Evolutionary conservation across 163 green algal genomes (phyloP), one percentile per base, ranked within the genome.

Genomic region (Trebouxiophyceae sp.): DNA sequence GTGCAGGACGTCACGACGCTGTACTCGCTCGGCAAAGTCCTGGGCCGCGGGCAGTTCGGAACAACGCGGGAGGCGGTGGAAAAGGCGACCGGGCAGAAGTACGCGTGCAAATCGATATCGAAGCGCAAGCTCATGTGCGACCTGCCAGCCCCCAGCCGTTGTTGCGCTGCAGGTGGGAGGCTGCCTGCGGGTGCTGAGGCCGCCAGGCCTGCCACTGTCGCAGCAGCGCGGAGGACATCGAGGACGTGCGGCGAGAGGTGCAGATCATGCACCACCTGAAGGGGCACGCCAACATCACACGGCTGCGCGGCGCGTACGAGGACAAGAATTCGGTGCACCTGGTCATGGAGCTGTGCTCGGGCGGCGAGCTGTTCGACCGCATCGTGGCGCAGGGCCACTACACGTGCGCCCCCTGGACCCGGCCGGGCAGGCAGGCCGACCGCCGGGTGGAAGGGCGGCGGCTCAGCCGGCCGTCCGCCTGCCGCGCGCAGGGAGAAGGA

Each of bases 231-330:
- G 86, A 96, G 69, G 88, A 95, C 60, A 78, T 91, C 27, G 86
- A 87, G 33, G 85, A 95, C 66, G 82, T 93, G 64, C 72, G 79
- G 64, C 77, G 86, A 1, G 88, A 95, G 69, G 80, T 94, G 50
- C 73, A 93, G 65, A 95, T 96, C 69, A 92, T 97, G 85, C 81
- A 97, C 73, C 93, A 98, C 75, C 73, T 99, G 54, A 82, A 85
- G 27, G 93, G 91, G 8, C 84, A 96, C 74, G 65, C 76, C 26
- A 94, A 97, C 80, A 88, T 98, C 32, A 91, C 96, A 1, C 76
- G 72, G 54, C 77, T 97, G 4, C 78, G 85, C 24, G 87, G 79
- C 16, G 84, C 88, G 22, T 97, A 93, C 68, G 95, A 99, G 80
- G 94, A 99, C 77, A 77, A 84, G 50, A 76, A 87, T 57, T 86